Evolutionary conservation across 2,329 filamentous ascomycete genomes (phyloP).

Genomic region (Botrytis aclada): DNA sequence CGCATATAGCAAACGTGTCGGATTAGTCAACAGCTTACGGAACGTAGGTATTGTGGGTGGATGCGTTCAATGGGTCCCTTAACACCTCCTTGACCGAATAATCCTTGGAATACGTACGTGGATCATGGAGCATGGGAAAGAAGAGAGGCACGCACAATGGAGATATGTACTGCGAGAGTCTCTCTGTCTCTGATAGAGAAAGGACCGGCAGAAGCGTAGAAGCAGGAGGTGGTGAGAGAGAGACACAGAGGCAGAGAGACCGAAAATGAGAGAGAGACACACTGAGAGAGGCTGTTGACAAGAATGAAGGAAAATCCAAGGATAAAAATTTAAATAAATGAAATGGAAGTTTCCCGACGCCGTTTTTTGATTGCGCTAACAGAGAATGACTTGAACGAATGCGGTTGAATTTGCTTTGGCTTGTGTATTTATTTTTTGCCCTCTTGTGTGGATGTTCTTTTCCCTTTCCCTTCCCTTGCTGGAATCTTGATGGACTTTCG

Average conservation of each 20-base stretch:
- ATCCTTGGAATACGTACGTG: conserved; percentile 7
- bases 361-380: conserved; percentile 3
- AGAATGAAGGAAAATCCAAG: not conserved
- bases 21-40: conserved; percentile 18
- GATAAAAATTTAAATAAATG: not conserved
- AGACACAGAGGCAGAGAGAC: not conserved
- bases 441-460: not conserved
- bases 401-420: not conserved
- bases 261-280: not conserved
- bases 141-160: not conserved
- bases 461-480: not conserved
- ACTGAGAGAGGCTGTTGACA: conserved; percentile 1
- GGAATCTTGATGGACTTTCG: not conserved
- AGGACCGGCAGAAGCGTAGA: not conserved
- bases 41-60: conserved; percentile 1
- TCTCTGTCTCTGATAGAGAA: not conserved
- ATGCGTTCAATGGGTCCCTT: conserved; percentile 6
- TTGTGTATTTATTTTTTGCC: not conserved
- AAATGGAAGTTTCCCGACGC: not conserved
- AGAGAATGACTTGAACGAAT: not conserved
- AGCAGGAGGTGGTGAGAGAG: not conserved
- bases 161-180: not conserved
- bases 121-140: conserved; percentile 6
- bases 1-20: conserved; percentile 11
- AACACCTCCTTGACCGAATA: not conserved